Evolutionary conservation across 768 basidiomycete species (phyloP).

Genomic region (Tricholoma terreum): DNA sequence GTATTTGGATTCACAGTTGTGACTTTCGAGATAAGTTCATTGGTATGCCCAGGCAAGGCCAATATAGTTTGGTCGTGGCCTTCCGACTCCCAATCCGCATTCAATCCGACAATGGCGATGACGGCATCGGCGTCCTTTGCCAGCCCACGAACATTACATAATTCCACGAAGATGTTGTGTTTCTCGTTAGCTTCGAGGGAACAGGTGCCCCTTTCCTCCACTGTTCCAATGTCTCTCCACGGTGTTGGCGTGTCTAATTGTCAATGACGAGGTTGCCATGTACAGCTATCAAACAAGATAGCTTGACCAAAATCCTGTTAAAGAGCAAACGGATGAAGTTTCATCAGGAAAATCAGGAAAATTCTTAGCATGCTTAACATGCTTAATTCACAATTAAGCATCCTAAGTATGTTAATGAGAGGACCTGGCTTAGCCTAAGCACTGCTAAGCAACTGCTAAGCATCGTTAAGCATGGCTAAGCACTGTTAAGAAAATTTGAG

Average conservation of each 20-base stretch:
- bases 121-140: slow-evolving; percentile 71
- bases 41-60: slow-evolving; percentile 68
- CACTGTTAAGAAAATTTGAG: no score
- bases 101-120: slow-evolving; percentile 75
- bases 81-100: slow-evolving; percentile 81
- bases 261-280: slow-evolving; percentile 72
- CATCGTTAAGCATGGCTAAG: no score
- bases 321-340: neutral
- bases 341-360: no score
- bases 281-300: slow-evolving; percentile 42
- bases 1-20: slow-evolving; percentile 63
- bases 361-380: no score
- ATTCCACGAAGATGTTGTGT: slow-evolving; percentile 63
- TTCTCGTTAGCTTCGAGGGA: slow-evolving; percentile 51
- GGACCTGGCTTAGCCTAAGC: no score
- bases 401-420: no score
- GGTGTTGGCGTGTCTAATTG: slow-evolving; percentile 75
- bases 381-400: no score
- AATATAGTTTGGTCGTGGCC: slow-evolving; percentile 69
- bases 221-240: slow-evolving; percentile 63
- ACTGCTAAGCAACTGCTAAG: no score
- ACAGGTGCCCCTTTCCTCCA: slow-evolving; percentile 60
- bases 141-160: slow-evolving; percentile 66
- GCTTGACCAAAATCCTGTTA: neutral
- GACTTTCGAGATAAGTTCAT: slow-evolving; percentile 69